Evolutionary conservation across 169 alveolate species (phyloP).

Genomic region (Plasmodium vivax): DNA sequence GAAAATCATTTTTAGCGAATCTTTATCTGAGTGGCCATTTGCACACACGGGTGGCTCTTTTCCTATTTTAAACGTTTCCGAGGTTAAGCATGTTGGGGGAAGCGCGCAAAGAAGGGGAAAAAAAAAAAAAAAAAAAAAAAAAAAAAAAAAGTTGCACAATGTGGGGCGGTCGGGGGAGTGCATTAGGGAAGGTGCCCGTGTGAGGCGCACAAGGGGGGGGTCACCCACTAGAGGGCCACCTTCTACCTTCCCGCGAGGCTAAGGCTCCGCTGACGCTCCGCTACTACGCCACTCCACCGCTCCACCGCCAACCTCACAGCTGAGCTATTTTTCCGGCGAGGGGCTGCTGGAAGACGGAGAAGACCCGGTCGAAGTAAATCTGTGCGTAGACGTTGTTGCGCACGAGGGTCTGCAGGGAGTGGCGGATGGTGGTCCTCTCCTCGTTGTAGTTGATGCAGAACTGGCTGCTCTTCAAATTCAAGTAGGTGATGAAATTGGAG

Average conservation of each 20-base stretch:
- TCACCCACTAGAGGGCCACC: not conserved
- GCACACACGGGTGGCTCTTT: not conserved
- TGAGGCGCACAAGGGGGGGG: too few relatives aligned
- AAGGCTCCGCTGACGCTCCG: not conserved
- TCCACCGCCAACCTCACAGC: not conserved
- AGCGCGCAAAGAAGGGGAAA: not conserved
- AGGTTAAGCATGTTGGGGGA: not conserved
- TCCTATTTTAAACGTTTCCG: not conserved
- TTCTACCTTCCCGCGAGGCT: not conserved
- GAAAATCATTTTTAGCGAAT: not conserved
- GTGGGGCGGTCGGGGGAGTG: not conserved
- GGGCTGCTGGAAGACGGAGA: conserved; percentile 50
- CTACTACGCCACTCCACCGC: too few relatives aligned
- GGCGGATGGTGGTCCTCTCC: conserved; percentile 53
- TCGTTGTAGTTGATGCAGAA: conserved; percentile 63
- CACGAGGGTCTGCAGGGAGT: conserved; percentile 18
- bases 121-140: not conserved
- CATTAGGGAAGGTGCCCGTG: not conserved
- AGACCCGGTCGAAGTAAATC: conserved; percentile 43
- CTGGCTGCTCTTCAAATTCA: conserved; percentile 25
- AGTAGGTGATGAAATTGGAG: conserved; percentile 34
- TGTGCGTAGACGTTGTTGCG: conserved; percentile 41
- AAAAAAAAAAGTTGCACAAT: not conserved
- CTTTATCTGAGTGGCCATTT: not conserved
- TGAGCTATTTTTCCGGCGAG: not conserved